These are phyloP conservation scores for Fusarium euwallaceae DNA, from an alignment of 2,329 filamentous ascomycete species.

Conservation along the genomic window DNA sequence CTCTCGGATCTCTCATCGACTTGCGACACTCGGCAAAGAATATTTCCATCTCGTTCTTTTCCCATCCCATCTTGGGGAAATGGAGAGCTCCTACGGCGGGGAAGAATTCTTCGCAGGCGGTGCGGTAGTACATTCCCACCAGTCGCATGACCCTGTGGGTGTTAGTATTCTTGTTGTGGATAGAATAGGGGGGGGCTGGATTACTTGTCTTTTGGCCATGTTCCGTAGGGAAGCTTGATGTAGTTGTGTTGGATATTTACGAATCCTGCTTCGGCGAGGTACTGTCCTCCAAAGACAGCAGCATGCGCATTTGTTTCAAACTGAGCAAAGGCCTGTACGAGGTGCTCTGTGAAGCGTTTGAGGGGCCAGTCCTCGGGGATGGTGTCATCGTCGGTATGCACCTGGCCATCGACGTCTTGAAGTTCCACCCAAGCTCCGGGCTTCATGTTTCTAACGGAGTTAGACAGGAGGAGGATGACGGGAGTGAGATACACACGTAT, in stretches of 20 bases:
- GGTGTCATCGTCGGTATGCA: slow-evolving; percentile 54
- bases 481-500: slow-evolving; percentile 38
- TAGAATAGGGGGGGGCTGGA: neutral
- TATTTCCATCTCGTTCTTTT: slow-evolving; percentile 49
- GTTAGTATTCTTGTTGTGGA: neutral
- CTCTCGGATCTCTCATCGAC: slow-evolving; percentile 49
- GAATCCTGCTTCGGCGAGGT: slow-evolving; percentile 55
- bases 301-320: slow-evolving; percentile 55
- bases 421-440: slow-evolving; percentile 62
- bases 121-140: slow-evolving; percentile 58
- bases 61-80: slow-evolving; percentile 55
- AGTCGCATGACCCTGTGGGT: slow-evolving; percentile 51
- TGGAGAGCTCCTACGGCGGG: slow-evolving; percentile 57
- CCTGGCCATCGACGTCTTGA: slow-evolving; percentile 59
- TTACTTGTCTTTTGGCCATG: slow-evolving; percentile 61
- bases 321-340: slow-evolving; percentile 54
- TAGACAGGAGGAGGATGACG: slow-evolving; percentile 50
- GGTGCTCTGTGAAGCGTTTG: slow-evolving; percentile 51
- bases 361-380: slow-evolving; percentile 52
- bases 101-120: slow-evolving; percentile 57
- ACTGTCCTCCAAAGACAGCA: slow-evolving; percentile 54
- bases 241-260: slow-evolving; percentile 54
- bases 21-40: slow-evolving; percentile 50
- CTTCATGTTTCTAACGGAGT: slow-evolving; percentile 50
- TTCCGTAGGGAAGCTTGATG: slow-evolving; percentile 59